Evolutionary conservation across 164 flowering plant genomes (phyloP), one percentile per base, ranked within the genome.

Genomic region (Dillenia turbinata): DNA sequence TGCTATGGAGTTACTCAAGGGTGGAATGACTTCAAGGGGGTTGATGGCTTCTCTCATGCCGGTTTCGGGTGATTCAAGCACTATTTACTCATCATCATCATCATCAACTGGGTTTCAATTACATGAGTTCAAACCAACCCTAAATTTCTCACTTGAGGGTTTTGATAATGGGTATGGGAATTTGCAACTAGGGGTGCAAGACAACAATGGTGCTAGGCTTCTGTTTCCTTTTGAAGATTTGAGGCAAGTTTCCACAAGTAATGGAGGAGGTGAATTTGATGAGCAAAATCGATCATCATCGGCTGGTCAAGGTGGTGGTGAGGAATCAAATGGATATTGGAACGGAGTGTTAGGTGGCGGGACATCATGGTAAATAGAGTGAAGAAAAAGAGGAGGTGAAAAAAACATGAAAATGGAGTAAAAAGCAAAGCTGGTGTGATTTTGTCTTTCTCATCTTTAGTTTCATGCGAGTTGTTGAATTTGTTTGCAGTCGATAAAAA

Each of bases 1-100:
- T 47, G 79, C 90, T 19, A 59, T 83, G 68, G 86, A 85, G 67
- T 69, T 87, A 24, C 69, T 85, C 52, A 82, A 81, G 64, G 74
- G 49, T 62, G 79, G 78, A 19, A 68, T 71, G 52, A 47, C 71
- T 26, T 67, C 84, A 63, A 57, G 66, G 66, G 74, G 68, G 1
- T 48, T 73, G 66, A 33, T 33, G 40, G 60, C 51, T 49, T 60
- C 74, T 24, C 74, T 70, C 63, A 57, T 66, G 60, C 46, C 65
- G 3, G 61, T 66, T 56, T 54, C 77, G 6, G 68, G 72, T 2
- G 66, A 48, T 63, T 17, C 69, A 0, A 62, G 43, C 52, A 8
- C 60, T 7, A 51, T 63, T 5, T 72, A 57, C n/a, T 62, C 78
- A 26, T 51, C 62, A 49, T 33, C 40, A 49, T 33, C 40, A 33